phyloP scores from a whole-genome alignment of 805 yeast species.

The Myxozyma neglecta region DNA sequence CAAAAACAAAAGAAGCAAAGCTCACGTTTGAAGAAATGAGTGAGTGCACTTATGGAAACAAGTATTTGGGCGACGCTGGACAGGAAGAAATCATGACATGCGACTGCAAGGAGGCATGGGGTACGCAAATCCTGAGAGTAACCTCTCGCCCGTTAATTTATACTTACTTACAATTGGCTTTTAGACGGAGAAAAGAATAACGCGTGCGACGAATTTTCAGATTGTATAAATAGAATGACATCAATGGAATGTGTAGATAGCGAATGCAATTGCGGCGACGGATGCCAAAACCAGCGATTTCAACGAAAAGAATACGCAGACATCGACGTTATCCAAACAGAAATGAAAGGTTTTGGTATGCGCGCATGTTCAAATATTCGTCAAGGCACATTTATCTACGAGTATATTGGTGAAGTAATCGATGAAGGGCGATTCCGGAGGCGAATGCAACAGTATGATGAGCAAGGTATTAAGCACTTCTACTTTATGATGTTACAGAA shows the following conservation, averaged over 20 bases:
- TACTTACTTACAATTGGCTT: neutral
- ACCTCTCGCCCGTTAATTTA: neutral
- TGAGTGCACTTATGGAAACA: constrained; percentile 62
- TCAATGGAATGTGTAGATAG: constrained; percentile 85
- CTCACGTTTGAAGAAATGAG: constrained; percentile 55
- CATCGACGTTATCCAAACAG: constrained; percentile 81
- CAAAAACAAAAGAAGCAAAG: constrained; percentile 70
- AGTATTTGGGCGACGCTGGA: constrained; percentile 65
- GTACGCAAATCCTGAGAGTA: constrained; percentile 6
- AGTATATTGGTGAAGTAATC: constrained; percentile 91
- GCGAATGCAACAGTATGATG: constrained; percentile 74
- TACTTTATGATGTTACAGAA: constrained; percentile 84
- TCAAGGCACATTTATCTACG: constrained; percentile 75
- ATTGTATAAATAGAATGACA: constrained; percentile 89
- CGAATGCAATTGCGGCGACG: constrained; percentile 68
- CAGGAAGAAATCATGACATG: constrained; percentile 86
- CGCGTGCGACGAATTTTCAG: constrained; percentile 84
- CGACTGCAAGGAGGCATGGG: constrained; percentile 66
- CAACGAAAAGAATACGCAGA: constrained; percentile 72
- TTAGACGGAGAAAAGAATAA: constrained; percentile 46
- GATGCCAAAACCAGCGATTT: constrained; percentile 85
- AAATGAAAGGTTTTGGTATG: constrained; percentile 85
- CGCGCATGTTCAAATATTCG: constrained; percentile 62
- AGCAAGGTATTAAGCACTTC: constrained; percentile 85
- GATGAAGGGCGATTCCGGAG: constrained; percentile 72